Percentiles rank a stretch among this genome's conserved stretches.
These are phyloP conservation scores for Datura wrightii DNA, from an alignment of 257 asterid species.

Conservation along the genomic window DNA sequence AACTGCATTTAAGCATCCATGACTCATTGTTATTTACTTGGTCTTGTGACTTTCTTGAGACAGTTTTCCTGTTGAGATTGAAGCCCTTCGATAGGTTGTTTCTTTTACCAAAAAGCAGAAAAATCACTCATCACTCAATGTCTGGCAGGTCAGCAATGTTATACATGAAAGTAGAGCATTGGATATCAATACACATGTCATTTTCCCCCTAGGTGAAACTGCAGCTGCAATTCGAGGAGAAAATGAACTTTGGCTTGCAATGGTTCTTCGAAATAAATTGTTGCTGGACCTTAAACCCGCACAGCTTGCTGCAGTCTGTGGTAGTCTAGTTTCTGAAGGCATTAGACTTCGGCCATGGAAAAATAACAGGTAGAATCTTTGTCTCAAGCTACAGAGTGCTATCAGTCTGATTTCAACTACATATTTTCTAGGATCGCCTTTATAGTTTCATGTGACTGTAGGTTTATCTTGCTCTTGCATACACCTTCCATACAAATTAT, in stretches of 20 bases:
- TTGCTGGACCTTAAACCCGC: slow-evolving; percentile 88
- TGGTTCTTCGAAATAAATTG: slow-evolving; percentile 85
- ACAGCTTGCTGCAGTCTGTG: slow-evolving; percentile 95
- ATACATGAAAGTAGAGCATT: slow-evolving; percentile 95
- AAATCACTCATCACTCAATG: slow-evolving; percentile 34
- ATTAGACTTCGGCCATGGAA: slow-evolving; percentile 91
- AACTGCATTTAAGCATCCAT: neutral
- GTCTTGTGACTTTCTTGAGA: neutral
- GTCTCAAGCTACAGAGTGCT: slow-evolving; percentile 17
- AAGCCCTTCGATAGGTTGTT: neutral
- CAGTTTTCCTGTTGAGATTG: slow-evolving; percentile 12
- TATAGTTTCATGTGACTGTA: neutral
- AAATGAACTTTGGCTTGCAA: slow-evolving; percentile 95
- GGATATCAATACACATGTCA: slow-evolving; percentile 80
- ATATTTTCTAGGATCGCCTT: neutral
- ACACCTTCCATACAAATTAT: neutral
- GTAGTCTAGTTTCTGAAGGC: slow-evolving; percentile 93
- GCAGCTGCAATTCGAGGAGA: slow-evolving; percentile 99
- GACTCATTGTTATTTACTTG: slow-evolving; percentile 14
- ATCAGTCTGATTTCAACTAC: neutral
- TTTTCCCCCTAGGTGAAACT: slow-evolving; percentile 97
- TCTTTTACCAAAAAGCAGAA: slow-evolving; percentile 2
- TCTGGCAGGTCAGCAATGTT: slow-evolving; percentile 86
- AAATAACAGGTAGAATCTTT: slow-evolving; percentile 66
- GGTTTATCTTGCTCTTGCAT: slow-evolving; percentile 24